phyloP scores from a whole-genome alignment of 768 basidiomycete species.

The Lactarius pseudohatsudake region DNA sequence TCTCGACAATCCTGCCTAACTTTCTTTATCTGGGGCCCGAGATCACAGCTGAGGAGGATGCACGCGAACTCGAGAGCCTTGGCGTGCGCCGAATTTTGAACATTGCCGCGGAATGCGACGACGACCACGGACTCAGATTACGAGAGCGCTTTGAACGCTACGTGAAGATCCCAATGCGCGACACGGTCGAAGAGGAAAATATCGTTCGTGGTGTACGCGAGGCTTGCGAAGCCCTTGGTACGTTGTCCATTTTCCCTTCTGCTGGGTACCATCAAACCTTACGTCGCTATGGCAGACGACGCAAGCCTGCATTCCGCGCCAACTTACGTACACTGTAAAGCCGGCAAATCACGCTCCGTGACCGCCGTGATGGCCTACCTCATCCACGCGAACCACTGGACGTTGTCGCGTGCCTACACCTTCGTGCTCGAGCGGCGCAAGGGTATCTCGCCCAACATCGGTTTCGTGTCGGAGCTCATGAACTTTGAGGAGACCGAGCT shows the following conservation, averaged over 20 bases:
- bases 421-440: slow-evolving; percentile 92
- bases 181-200: slow-evolving; percentile 93
- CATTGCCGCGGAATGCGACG: slow-evolving; percentile 87
- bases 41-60: slow-evolving; percentile 69
- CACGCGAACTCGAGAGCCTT: slow-evolving; percentile 65
- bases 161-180: slow-evolving; percentile 86
- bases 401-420: slow-evolving; percentile 84
- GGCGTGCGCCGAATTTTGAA: slow-evolving; percentile 90
- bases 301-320: slow-evolving; percentile 85
- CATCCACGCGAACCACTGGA: slow-evolving; percentile 97
- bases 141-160: slow-evolving; percentile 79
- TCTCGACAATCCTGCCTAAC: slow-evolving; percentile 87
- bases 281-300: slow-evolving; percentile 58
- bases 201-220: slow-evolving; percentile 79
- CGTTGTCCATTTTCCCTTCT: slow-evolving; percentile 35
- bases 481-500: slow-evolving; percentile 91
- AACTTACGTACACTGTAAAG: slow-evolving; percentile 95
- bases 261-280: slow-evolving; percentile 6
- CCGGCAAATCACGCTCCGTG: slow-evolving; percentile 92
- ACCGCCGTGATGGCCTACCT: slow-evolving; percentile 97
- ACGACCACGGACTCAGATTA: slow-evolving; percentile 71
- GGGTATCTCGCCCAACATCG: slow-evolving; percentile 96
- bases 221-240: slow-evolving; percentile 85
- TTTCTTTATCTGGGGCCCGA: slow-evolving; percentile 94
- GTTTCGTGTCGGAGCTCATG: slow-evolving; percentile 97